Evolutionary conservation across 345 rosid species (phyloP).

Genomic region (Syzygium aromaticum): DNA sequence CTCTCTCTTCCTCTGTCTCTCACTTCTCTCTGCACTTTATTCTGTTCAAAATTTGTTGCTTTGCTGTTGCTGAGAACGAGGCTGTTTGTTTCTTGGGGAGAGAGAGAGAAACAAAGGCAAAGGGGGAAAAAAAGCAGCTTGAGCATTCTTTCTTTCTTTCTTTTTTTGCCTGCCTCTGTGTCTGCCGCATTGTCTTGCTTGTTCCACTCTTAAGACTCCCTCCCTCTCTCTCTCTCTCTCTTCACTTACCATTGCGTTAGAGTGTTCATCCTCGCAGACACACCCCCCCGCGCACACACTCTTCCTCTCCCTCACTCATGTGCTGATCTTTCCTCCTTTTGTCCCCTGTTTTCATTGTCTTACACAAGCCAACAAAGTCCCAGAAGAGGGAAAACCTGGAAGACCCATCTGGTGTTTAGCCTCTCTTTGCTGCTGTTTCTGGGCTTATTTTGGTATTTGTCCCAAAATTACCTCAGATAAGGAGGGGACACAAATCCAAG

Average conservation of each 20-base stretch:
- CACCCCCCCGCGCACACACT: neutral
- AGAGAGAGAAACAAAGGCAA: neutral
- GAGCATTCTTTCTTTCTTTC: slow-evolving; percentile 14
- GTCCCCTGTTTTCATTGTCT: neutral
- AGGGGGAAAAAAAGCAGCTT: slow-evolving; percentile 6
- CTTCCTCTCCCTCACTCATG: neutral
- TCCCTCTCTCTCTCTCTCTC: slow-evolving; percentile 23
- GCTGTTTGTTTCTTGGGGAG: slow-evolving; percentile 22
- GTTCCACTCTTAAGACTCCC: slow-evolving; percentile 16
- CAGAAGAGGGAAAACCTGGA: slow-evolving; percentile 9
- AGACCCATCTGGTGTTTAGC: slow-evolving; percentile 8
- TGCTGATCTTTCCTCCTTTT: slow-evolving; percentile 12
- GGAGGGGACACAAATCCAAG: neutral
- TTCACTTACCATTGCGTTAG: slow-evolving; percentile 4
- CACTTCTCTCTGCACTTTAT: slow-evolving; percentile 45
- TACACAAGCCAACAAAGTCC: neutral
- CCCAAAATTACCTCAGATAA: neutral
- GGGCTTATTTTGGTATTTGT: slow-evolving; percentile 1
- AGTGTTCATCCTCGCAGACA: neutral
- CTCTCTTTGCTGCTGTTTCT: slow-evolving; percentile 12
- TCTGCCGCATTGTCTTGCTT: slow-evolving; percentile 72
- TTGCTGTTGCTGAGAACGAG: slow-evolving; percentile 73
- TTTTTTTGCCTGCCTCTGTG: slow-evolving; percentile 9
- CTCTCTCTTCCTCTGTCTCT: neutral
- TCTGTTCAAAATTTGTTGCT: slow-evolving; percentile 68